Percentiles rank a stretch among this genome's conserved stretches.
These are phyloP conservation scores for Gynostemma pentaphyllum DNA, from an alignment of 306 rosid species.

Conservation along the genomic window DNA sequence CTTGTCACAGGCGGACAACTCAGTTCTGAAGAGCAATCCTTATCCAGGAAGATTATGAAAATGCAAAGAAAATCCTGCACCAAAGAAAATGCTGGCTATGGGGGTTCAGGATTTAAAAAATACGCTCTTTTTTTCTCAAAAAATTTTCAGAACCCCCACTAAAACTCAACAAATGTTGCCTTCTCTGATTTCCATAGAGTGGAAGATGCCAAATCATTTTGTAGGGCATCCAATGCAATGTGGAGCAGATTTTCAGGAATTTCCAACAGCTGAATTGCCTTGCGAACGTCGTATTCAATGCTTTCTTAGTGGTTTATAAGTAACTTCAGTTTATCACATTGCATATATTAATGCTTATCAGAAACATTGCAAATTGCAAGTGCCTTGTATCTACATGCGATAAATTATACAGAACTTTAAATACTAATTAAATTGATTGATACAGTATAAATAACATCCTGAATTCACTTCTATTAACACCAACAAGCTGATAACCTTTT, in stretches of 20 bases:
- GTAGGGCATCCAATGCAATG: conserved; percentile 6
- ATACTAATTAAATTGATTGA: too few species aligned
- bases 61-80: conserved; percentile 97
- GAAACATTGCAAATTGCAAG: too few species aligned
- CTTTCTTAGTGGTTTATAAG: conserved; percentile 14
- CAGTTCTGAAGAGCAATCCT: conserved; percentile 75
- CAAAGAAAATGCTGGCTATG: conserved; percentile 99
- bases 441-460: too few species aligned
- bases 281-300: conserved; percentile 17
- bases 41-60: conserved; percentile 74
- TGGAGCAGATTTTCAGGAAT: conserved; percentile 6
- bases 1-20: conserved; percentile 57
- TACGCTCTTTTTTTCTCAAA: conserved; percentile 37
- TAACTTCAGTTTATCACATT: background rate
- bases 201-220: background rate
- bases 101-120: conserved; percentile 66
- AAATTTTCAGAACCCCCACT: conserved; percentile 57
- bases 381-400: too few species aligned
- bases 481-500: background rate
- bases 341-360: background rate
- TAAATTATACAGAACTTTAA: too few species aligned
- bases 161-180: conserved; percentile 49
- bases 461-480: background rate
- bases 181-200: background rate
- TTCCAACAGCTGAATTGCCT: conserved; percentile 15